These are phyloP conservation scores for Olyra latifolia DNA, from an alignment of 176 grass and related monocot genomes.

Conservation along the genomic window DNA sequence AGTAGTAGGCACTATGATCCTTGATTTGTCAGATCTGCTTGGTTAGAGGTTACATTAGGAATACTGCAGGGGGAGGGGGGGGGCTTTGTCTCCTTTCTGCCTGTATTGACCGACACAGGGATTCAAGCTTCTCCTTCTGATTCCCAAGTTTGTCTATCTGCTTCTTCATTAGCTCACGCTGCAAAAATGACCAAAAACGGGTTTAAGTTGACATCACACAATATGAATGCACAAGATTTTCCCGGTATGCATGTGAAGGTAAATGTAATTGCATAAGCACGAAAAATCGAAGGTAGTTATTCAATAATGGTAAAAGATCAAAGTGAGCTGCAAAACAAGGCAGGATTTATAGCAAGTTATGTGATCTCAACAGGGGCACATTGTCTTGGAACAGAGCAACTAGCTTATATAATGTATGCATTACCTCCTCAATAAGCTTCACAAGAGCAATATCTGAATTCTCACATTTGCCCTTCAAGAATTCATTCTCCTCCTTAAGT, in stretches of 20 bases:
- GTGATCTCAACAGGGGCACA: not conserved
- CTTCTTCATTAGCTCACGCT: constrained; percentile 89
- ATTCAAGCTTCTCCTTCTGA: constrained; percentile 97
- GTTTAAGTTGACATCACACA: not conserved
- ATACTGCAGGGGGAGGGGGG: not conserved
- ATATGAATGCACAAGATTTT: constrained; percentile 7
- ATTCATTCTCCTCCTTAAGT: constrained; percentile 78
- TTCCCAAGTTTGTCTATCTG: constrained; percentile 83
- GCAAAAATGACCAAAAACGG: constrained; percentile 6
- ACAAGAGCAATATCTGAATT: constrained; percentile 92
- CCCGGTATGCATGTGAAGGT: not conserved
- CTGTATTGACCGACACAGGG: constrained; percentile 77
- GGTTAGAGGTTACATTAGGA: constrained; percentile 21
- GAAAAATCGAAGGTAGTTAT: not conserved
- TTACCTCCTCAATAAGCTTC: constrained; percentile 94
- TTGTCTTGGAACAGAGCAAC: not conserved
- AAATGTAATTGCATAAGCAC: not conserved
- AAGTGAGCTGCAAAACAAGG: not conserved
- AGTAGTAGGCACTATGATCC: constrained; percentile 16
- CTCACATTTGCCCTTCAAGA: constrained; percentile 84
- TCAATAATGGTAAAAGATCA: not conserved
- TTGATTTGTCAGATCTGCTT: constrained; percentile 27
- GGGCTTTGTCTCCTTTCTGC: constrained; percentile 73
- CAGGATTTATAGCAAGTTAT: not conserved
- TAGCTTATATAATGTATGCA: constrained; percentile 19